Evolutionary conservation across 2,329 filamentous ascomycete species (phyloP).

Genomic region (Cordyceps cateniannulata): DNA sequence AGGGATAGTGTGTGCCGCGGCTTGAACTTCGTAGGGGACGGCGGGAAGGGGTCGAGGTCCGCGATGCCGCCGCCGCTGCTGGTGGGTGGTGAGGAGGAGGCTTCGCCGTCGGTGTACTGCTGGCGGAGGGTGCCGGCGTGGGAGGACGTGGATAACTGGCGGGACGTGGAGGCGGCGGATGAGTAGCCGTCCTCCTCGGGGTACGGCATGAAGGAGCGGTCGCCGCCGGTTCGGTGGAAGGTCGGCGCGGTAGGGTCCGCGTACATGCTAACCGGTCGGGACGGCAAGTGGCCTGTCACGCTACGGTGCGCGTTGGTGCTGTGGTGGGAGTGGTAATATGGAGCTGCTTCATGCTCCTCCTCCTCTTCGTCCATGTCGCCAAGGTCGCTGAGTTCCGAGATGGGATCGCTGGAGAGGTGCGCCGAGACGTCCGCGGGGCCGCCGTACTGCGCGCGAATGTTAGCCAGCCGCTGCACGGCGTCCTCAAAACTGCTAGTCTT

Average conservation of each 20-base stretch:
- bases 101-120: conserved; percentile 2
- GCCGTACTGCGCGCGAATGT: neutral
- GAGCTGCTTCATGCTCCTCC: conserved; percentile 16
- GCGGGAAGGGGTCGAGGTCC: conserved; percentile 36
- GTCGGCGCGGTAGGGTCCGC: conserved; percentile 6
- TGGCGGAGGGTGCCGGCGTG: neutral
- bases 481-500: conserved; percentile 15
- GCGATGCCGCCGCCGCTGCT: neutral
- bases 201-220: neutral
- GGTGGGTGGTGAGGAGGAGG: neutral
- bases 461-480: conserved; percentile 19
- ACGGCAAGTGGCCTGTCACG: neutral
- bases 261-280: conserved; percentile 1
- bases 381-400: conserved; percentile 36
- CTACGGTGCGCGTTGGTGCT: neutral
- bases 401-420: conserved; percentile 21
- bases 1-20: conserved; percentile 55
- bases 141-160: neutral
- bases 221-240: neutral
- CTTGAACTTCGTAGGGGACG: conserved; percentile 50
- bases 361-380: conserved; percentile 47
- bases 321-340: neutral
- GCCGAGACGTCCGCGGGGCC: neutral
- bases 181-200: conserved; percentile 11
- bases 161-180: neutral